phyloP scores from a whole-genome alignment of 352 stramenopile species.

The Phytopythium ostracodes region DNA sequence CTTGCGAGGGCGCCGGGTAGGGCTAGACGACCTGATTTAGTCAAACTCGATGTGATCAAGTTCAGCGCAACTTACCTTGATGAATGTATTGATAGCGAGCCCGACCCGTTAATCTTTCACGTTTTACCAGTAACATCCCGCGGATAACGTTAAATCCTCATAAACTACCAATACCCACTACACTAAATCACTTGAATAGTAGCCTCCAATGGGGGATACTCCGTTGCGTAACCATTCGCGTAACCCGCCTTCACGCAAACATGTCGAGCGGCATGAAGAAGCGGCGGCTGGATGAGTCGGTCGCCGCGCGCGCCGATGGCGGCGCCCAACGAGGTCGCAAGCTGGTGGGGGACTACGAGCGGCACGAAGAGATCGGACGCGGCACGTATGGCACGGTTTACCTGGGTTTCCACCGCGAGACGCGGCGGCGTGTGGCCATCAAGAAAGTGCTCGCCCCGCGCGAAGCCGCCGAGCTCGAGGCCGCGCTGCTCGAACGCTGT shows the following conservation, averaged over 20 bases:
- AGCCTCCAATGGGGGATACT: background rate
- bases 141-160: no score
- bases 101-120: no score
- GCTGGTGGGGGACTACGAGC: slow-evolving; percentile 63
- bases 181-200: no score
- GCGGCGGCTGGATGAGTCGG: slow-evolving; percentile 2
- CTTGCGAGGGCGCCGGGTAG: no score
- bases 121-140: no score
- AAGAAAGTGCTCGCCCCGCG: slow-evolving; percentile 66
- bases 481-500: slow-evolving; percentile 45
- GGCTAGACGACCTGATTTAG: no score
- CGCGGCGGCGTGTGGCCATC: slow-evolving; percentile 45
- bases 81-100: no score
- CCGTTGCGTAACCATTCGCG: background rate
- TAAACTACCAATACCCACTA: no score
- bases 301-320: slow-evolving; percentile 11
- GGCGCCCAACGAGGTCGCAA: slow-evolving; percentile 23
- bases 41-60: no score
- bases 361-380: slow-evolving; percentile 70
- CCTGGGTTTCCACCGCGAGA: slow-evolving; percentile 39
- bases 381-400: slow-evolving; percentile 82
- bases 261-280: slow-evolving; percentile 3
- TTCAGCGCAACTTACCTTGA: no score
- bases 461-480: slow-evolving; percentile 39
- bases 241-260: background rate